These are phyloP conservation scores for Hemisphaericaspora nanyangensis DNA, from an alignment of 805 yeast genomes.

Conservation along the genomic window DNA sequence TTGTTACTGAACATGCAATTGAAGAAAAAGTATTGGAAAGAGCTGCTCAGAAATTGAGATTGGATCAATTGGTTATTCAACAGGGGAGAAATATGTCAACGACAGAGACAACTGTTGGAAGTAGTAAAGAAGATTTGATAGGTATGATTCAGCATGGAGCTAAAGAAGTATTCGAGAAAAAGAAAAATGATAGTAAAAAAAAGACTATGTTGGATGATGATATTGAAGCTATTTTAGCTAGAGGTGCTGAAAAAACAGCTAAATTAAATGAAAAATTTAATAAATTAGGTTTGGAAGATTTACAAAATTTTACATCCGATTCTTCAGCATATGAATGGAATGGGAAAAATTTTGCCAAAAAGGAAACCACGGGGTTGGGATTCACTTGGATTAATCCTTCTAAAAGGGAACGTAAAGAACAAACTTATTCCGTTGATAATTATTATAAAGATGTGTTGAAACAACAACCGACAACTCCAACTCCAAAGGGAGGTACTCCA, in stretches of 20 bases:
- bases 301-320: constrained; percentile 86
- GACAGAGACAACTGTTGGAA: constrained; percentile 37
- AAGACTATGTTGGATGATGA: constrained; percentile 51
- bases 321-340: constrained; percentile 96
- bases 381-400: constrained; percentile 71
- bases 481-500: constrained; percentile 11
- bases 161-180: constrained; percentile 69
- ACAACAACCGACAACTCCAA: constrained; percentile 4
- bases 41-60: constrained; percentile 88
- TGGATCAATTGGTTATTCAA: constrained; percentile 94
- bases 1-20: constrained; percentile 92
- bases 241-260: constrained; percentile 80
- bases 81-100: constrained; percentile 67
- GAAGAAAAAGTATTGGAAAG: constrained; percentile 95
- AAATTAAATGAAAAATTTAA: constrained; percentile 78
- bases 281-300: constrained; percentile 84
- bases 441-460: constrained; percentile 69
- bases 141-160: constrained; percentile 99
- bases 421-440: constrained; percentile 71
- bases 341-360: constrained; percentile 77
- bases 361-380: constrained; percentile 30
- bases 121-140: constrained; percentile 75
- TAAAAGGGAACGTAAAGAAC: constrained; percentile 73
- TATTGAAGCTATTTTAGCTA: constrained; percentile 75
- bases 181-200: constrained; percentile 20